These are phyloP conservation scores for Pythium periplocum DNA, from an alignment of 352 stramenopile species.

Conservation along the genomic window DNA sequence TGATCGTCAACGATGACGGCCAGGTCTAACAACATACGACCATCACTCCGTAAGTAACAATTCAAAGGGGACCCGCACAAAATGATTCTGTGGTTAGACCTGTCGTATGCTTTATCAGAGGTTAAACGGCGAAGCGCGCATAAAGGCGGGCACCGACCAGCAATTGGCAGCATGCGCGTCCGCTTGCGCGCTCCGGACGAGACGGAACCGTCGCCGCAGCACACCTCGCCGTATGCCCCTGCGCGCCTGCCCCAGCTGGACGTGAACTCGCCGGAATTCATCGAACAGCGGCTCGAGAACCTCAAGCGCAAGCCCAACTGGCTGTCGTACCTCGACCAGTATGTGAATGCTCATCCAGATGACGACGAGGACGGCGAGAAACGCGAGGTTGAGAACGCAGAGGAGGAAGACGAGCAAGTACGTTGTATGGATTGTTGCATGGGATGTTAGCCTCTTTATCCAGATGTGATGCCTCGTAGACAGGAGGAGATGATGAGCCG, in stretches of 20 bases:
- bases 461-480: too few relatives aligned
- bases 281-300: slow-evolving; percentile 82
- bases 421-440: too few relatives aligned
- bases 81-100: too few relatives aligned
- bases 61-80: too few relatives aligned
- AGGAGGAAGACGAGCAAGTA: background rate
- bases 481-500: too few relatives aligned
- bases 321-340: slow-evolving; percentile 64
- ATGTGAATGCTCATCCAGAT: slow-evolving; percentile 55
- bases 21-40: too few relatives aligned
- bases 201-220: slow-evolving; percentile 19
- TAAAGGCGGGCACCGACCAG: too few relatives aligned
- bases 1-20: background rate
- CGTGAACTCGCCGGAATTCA: slow-evolving; percentile 74
- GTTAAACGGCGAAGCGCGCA: too few relatives aligned
- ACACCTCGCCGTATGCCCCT: slow-evolving; percentile 4
- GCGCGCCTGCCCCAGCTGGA: slow-evolving; percentile 44
- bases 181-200: slow-evolving; percentile 65
- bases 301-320: slow-evolving; percentile 71
- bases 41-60: too few relatives aligned
- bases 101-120: too few relatives aligned
- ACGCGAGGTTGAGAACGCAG: slow-evolving; percentile 5
- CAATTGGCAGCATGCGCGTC: slow-evolving; percentile 32
- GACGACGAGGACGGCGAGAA: slow-evolving; percentile 17
- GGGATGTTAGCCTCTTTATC: too few relatives aligned